A percentile compares a stretch with the other conserved stretches of the same genome.
Evolutionary conservation across 2,329 filamentous ascomycete species (phyloP).

Genomic region (Penicillium olsonii): DNA sequence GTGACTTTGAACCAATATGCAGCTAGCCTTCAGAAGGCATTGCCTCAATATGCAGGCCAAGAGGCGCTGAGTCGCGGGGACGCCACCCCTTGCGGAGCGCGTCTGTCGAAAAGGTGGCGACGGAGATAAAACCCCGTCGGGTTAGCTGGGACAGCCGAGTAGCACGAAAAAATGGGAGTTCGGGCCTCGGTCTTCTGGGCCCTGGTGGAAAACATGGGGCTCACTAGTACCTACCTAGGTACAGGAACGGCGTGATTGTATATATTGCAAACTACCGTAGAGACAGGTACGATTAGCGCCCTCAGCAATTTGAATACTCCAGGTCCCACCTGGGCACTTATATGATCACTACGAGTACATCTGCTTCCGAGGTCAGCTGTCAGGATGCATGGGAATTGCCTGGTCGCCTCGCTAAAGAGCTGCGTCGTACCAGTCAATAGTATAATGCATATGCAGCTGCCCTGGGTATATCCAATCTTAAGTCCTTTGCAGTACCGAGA

Average conservation of each 20-base stretch:
- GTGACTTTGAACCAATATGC: slow-evolving; percentile 63
- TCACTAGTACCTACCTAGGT: too few relatives aligned
- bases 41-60: slow-evolving; percentile 59
- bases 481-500: neutral
- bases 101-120: slow-evolving; percentile 57
- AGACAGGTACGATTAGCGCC: slow-evolving; percentile 58
- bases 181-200: too few relatives aligned
- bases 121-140: slow-evolving; percentile 56
- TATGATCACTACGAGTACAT: slow-evolving; percentile 21
- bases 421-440: slow-evolving; percentile 8
- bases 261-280: slow-evolving; percentile 49
- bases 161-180: slow-evolving; percentile 68
- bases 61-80: slow-evolving; percentile 59
- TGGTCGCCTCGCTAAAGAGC: too few relatives aligned
- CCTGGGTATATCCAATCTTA: slow-evolving; percentile 2
- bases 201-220: too few relatives aligned
- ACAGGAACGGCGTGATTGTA: slow-evolving; percentile 48
- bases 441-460: slow-evolving; percentile 5
- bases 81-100: slow-evolving; percentile 61
- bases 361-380: slow-evolving; percentile 18
- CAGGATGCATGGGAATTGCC: slow-evolving; percentile 12
- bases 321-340: neutral
- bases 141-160: slow-evolving; percentile 58
- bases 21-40: slow-evolving; percentile 60
- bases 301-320: slow-evolving; percentile 22